Conservation (phyloP, 176 grass and related monocot species). For the Musa itinerans region DNA sequence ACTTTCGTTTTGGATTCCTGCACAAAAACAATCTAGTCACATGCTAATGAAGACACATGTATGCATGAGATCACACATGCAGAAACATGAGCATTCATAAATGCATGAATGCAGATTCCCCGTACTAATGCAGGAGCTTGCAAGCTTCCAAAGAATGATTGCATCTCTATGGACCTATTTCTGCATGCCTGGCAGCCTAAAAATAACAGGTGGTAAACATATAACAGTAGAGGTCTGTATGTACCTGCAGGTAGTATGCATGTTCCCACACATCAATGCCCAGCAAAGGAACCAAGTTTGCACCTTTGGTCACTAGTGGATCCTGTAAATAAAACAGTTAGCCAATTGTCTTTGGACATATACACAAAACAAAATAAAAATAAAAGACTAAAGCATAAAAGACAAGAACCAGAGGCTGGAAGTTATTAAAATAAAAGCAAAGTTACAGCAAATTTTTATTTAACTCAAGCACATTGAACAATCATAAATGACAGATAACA, state of each 20-base stretch:
- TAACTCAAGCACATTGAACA: too few relatives aligned
- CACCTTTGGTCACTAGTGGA: slow-evolving; percentile 82
- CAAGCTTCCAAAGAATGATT: background rate
- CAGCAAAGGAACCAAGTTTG: slow-evolving; percentile 69
- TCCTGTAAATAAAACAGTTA: slow-evolving; percentile 43
- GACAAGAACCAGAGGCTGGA: background rate
- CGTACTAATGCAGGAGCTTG: background rate
- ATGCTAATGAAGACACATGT: background rate
- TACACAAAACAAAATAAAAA: background rate
- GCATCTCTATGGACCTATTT: background rate
- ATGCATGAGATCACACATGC: background rate
- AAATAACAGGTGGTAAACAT: background rate
- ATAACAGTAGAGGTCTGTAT: background rate
- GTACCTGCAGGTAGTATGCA: slow-evolving; percentile 97
- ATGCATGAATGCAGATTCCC: background rate
- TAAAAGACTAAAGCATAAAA: slow-evolving; percentile 1
- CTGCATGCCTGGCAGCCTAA: background rate
- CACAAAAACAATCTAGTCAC: background rate
- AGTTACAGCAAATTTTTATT: too few relatives aligned
- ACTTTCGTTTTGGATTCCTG: background rate
- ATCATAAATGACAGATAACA: too few relatives aligned
- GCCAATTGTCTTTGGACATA: background rate
- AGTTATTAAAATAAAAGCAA: background rate
- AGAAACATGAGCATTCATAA: background rate
- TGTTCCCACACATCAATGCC: slow-evolving; percentile 99